Conservation (phyloP, 208 protist species). For the Perkinsela sp. region DNA sequence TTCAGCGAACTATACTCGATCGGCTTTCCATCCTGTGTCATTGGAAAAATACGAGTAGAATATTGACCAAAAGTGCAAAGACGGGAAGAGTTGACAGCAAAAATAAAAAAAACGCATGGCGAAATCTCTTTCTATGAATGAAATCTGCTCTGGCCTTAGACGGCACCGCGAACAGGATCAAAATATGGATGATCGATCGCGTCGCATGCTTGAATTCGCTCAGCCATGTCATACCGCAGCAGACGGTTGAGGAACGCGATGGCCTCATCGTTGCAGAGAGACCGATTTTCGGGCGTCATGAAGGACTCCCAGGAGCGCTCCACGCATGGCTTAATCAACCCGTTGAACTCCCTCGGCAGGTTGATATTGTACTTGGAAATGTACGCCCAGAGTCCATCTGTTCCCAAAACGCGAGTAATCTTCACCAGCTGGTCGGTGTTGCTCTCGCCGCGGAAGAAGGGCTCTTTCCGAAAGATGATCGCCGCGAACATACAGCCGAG, state of each 20-base stretch:
- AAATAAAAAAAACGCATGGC: background rate
- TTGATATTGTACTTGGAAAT: conserved; percentile 80
- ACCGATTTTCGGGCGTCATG: conserved; percentile 74
- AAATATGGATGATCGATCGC: conserved; percentile 96
- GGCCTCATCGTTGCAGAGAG: conserved; percentile 80
- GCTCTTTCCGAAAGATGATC: conserved; percentile 89
- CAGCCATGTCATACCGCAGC: conserved; percentile 83
- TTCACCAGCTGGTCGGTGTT: conserved; percentile 95
- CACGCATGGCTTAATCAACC: conserved; percentile 36
- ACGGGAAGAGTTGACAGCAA: background rate
- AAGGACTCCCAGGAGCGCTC: conserved; percentile 73
- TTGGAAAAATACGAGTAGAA: background rate
- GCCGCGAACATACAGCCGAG: conserved; percentile 93
- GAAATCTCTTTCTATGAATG: no score
- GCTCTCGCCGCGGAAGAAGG: conserved; percentile 91
- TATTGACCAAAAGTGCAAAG: background rate
- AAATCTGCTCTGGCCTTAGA: background rate
- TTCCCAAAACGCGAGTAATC: conserved; percentile 78
- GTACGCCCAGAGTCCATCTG: conserved; percentile 68
- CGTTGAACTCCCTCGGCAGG: conserved; percentile 47
- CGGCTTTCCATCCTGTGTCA: background rate
- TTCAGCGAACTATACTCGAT: background rate
- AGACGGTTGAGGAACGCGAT: conserved; percentile 91
- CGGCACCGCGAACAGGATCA: conserved; percentile 29
- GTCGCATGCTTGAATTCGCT: conserved; percentile 85